Conservation (phyloP, 257 asterid species). For the Primulina huaijiensis region DNA sequence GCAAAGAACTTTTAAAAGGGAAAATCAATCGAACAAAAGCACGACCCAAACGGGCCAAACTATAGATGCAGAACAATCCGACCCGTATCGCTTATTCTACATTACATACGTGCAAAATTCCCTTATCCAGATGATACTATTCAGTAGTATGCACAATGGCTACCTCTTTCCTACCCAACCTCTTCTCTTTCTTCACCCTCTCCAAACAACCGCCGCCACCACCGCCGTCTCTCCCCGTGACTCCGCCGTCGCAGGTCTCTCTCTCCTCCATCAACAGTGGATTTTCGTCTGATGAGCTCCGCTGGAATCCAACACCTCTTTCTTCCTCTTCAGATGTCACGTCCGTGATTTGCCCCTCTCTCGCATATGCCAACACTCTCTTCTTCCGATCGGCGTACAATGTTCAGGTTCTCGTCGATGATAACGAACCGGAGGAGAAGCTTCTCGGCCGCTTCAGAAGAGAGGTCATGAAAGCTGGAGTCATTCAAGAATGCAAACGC, state of each 20-base stretch:
- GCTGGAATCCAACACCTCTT: slow-evolving; percentile 3
- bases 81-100: not conserved
- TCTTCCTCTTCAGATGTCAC: slow-evolving; percentile 36
- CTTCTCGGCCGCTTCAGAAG: slow-evolving; percentile 77
- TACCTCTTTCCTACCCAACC: slow-evolving; percentile 45
- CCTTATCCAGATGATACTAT: not conserved
- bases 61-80: no score
- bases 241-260: slow-evolving; percentile 39
- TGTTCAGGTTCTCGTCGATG: slow-evolving; percentile 79
- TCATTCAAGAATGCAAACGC: slow-evolving; percentile 81
- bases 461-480: slow-evolving; percentile 88
- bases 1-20: no score
- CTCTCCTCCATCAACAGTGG: slow-evolving; percentile 19
- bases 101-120: not conserved
- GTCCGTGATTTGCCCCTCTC: slow-evolving; percentile 67
- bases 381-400: slow-evolving; percentile 70
- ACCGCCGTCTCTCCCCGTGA: slow-evolving; percentile 15
- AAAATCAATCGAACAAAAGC: no score
- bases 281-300: slow-evolving; percentile 34
- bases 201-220: slow-evolving; percentile 41
- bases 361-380: slow-evolving; percentile 59
- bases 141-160: slow-evolving; percentile 24
- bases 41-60: no score
- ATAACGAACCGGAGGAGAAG: slow-evolving; percentile 81
- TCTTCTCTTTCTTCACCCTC: slow-evolving; percentile 61